A percentile compares a stretch with the other conserved stretches of the same genome.
Evolutionary conservation across 805 yeast species (phyloP).

Genomic region (Nakazawaea sp.): DNA sequence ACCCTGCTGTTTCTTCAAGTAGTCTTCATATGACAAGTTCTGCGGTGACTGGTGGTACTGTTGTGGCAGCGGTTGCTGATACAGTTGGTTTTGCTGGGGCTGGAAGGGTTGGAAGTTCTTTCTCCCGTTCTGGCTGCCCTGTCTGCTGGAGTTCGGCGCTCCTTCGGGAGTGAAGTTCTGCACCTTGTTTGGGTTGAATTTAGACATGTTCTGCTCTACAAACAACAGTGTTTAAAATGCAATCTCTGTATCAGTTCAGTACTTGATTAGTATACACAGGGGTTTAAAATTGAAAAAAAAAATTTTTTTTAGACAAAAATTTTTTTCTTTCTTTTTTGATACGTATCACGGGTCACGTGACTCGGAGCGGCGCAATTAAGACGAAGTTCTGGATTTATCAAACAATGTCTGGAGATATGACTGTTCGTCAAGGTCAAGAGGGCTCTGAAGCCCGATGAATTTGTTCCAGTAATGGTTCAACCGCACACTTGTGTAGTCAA

Average conservation of each 20-base stretch:
- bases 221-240: too few species aligned
- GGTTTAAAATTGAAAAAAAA: neutral
- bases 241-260: too few species aligned
- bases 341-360: conserved; percentile 6
- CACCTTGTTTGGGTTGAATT: conserved; percentile 17
- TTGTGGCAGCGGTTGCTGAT: conserved; percentile 12
- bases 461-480: conserved; percentile 60
- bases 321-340: conserved; percentile 4
- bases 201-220: neutral
- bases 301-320: conserved; percentile 1
- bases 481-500: conserved; percentile 41
- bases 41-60: conserved; percentile 11
- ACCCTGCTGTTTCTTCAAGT: conserved; percentile 33
- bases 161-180: conserved; percentile 27
- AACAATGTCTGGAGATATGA: conserved; percentile 7
- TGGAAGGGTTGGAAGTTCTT: conserved; percentile 13
- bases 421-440: conserved; percentile 8
- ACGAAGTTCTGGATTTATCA: conserved; percentile 1
- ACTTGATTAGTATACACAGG: too few species aligned
- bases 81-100: conserved; percentile 12
- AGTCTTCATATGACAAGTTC: conserved; percentile 42
- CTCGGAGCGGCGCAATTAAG: neutral
- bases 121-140: conserved; percentile 14
- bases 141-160: conserved; percentile 11
- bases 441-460: conserved; percentile 54